Evolutionary conservation across 805 yeast species (phyloP).

Genomic region (Kluyveromyces starmeri): DNA sequence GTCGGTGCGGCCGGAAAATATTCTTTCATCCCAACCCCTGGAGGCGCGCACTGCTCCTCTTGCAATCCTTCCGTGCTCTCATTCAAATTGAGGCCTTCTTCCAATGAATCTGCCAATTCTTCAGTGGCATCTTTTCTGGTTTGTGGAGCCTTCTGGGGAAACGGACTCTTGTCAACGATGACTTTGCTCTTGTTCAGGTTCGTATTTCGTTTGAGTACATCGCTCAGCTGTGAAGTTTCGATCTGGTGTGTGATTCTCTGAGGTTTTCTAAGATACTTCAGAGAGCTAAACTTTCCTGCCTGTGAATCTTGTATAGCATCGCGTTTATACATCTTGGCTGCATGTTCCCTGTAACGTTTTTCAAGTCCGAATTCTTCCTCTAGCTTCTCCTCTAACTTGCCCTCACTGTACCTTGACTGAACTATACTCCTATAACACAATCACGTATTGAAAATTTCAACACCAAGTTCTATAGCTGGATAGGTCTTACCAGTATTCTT

Average conservation of each 20-base stretch:
- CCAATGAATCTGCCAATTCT: neutral
- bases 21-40: neutral
- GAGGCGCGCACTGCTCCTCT: neutral
- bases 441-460: too few species aligned
- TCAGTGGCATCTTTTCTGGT: neutral
- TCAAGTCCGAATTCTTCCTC: neutral
- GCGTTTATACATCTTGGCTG: slow-evolving; percentile 3
- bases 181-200: slow-evolving; percentile 11
- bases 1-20: slow-evolving; percentile 1
- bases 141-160: neutral
- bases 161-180: neutral
- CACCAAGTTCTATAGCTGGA: too few species aligned
- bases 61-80: slow-evolving; percentile 1
- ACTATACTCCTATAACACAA: too few species aligned
- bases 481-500: too few species aligned
- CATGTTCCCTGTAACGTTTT: neutral
- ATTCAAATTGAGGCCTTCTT: neutral
- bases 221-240: slow-evolving; percentile 17
- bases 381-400: too few species aligned
- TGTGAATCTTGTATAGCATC: slow-evolving; percentile 2
- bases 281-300: slow-evolving; percentile 10
- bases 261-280: slow-evolving; percentile 24
- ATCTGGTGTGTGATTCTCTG: slow-evolving; percentile 17
- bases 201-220: slow-evolving; percentile 22
- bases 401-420: too few species aligned